Evolutionary conservation across 2,329 filamentous ascomycete species (phyloP), one percentile per base, ranked within the genome.

Genomic region (Microsporum canis): DNA sequence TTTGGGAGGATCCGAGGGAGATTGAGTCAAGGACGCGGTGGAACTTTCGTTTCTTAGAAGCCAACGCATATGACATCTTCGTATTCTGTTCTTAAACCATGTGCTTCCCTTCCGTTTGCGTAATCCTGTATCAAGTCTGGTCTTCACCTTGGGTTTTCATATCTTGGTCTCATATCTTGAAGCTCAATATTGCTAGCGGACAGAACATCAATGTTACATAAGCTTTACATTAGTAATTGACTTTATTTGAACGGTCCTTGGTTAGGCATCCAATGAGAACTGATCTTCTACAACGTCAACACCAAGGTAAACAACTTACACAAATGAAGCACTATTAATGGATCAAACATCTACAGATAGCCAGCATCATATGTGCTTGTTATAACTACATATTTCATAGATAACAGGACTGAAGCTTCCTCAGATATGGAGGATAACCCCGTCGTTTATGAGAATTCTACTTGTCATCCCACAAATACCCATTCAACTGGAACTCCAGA

Each of bases 21-120:
- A 78, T 68, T 1, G 76, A 77, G 55, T 78, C 76, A 0, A 78
- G 67, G 6, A 77, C 73, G 43, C 76, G 74, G 60, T 78, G 75
- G 39, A 78, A 79, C 61, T 78, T 78, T 62, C 76, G 72, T 64
- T 78, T 77, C 66, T 78, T 77, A 5, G 75, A 75, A 60, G 76
- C 75, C 36, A 78, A 66, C 5, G 75, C 72, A 66, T 78, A 78
- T 8, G 73, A 76, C 74, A 76, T 76, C 38, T 66, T 70, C 43
- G 45, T 51, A 51, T 51, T 51, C 17, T 12, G 5, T 12, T 17
- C 17, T 23, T 23, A 23, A 23, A 23, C 17, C 17, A 23, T 23
- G 17, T 27, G 17, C 29, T 33, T 17, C n/a, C 12, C n/a, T n/a
- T 23, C 17, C 17, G 17, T 23, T 23, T 23, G 17, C 17, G 17